Conservation (phyloP, 2,329 filamentous ascomycete genomes). For the Apiospora sp. region DNA sequence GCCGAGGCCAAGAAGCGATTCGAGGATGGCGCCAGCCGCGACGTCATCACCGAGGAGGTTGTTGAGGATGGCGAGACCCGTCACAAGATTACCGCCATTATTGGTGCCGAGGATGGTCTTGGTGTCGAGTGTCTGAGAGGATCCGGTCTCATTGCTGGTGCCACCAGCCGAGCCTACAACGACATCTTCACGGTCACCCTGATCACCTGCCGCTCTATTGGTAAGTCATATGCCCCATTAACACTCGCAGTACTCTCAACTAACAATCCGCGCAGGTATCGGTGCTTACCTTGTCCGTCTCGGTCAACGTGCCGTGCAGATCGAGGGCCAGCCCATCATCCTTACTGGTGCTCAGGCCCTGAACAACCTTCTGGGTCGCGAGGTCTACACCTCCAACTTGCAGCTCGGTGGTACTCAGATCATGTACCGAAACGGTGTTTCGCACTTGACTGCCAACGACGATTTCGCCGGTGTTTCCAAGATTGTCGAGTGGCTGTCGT, state of each 20-base stretch:
- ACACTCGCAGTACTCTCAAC: constrained; percentile 29
- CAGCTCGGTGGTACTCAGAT: constrained; percentile 99
- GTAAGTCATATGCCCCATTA: constrained; percentile 56
- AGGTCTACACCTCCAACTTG: constrained; percentile 98
- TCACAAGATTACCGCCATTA: constrained; percentile 91
- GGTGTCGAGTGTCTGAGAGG: constrained; percentile 97
- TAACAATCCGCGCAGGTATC: constrained; percentile 68
- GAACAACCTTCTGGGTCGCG: constrained; percentile 97
- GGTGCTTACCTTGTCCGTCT: constrained; percentile 98
- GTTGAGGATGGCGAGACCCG: constrained; percentile 87
- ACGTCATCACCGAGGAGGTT: constrained; percentile 88
- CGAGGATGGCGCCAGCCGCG: constrained; percentile 75
- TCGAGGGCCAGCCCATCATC: constrained; percentile 98
- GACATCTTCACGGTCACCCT: constrained; percentile 99
- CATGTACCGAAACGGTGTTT: constrained; percentile 99
- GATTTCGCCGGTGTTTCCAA: constrained; percentile 98
- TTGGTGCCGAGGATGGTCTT: constrained; percentile 93
- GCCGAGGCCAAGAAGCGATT: constrained; percentile 87
- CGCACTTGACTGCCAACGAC: constrained; percentile 96
- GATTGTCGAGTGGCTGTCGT: constrained; percentile 98
- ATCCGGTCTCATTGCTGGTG: constrained; percentile 97
- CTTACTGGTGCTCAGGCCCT: constrained; percentile 96
- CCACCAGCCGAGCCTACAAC: constrained; percentile 95
- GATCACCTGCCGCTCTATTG: constrained; percentile 97
- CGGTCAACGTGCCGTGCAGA: constrained; percentile 97